Evolutionary conservation across 2,329 filamentous ascomycete species (phyloP).

Genomic region (Corynespora cassiicola): DNA sequence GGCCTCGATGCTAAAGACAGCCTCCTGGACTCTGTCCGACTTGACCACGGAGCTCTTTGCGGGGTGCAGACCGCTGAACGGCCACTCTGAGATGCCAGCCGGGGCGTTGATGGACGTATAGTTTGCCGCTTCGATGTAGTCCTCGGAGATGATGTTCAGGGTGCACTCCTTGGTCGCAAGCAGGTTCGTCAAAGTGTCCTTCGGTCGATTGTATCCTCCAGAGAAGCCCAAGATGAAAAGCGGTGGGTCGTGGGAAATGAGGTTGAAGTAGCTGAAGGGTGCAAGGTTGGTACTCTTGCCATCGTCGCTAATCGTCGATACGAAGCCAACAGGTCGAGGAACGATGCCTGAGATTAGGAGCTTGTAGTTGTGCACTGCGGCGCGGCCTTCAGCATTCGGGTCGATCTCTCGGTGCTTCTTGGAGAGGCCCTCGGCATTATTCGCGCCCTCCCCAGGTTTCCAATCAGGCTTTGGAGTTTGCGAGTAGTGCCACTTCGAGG

Average conservation of each 20-base stretch:
- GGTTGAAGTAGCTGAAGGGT: constrained; percentile 85
- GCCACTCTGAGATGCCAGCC: constrained; percentile 79
- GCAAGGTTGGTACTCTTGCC: constrained; percentile 76
- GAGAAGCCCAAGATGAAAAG: constrained; percentile 73
- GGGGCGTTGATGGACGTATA: constrained; percentile 80
- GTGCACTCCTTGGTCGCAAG: constrained; percentile 72
- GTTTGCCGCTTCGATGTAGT: constrained; percentile 88
- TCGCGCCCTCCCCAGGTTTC: constrained; percentile 71
- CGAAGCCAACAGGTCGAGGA: constrained; percentile 78
- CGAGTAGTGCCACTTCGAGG: constrained; percentile 60
- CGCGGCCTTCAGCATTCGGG: constrained; percentile 74
- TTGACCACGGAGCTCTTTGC: constrained; percentile 70
- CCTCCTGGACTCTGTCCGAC: constrained; percentile 78
- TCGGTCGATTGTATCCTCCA: constrained; percentile 65
- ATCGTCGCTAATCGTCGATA: constrained; percentile 65
- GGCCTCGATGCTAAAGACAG: constrained; percentile 82
- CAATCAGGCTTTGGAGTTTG: constrained; percentile 71
- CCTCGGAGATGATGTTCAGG: constrained; percentile 87
- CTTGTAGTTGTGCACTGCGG: constrained; percentile 82
- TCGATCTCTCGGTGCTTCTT: constrained; percentile 79
- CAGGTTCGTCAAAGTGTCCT: constrained; percentile 82
- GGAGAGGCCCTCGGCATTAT: constrained; percentile 58
- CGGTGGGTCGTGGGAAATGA: constrained; percentile 86
- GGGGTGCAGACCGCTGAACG: constrained; percentile 75
- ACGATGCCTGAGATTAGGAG: constrained; percentile 83